These are phyloP conservation scores for Neckera pumila DNA, from an alignment of 225 moss, liverwort and hornwort genomes.

Conservation along the genomic window DNA sequence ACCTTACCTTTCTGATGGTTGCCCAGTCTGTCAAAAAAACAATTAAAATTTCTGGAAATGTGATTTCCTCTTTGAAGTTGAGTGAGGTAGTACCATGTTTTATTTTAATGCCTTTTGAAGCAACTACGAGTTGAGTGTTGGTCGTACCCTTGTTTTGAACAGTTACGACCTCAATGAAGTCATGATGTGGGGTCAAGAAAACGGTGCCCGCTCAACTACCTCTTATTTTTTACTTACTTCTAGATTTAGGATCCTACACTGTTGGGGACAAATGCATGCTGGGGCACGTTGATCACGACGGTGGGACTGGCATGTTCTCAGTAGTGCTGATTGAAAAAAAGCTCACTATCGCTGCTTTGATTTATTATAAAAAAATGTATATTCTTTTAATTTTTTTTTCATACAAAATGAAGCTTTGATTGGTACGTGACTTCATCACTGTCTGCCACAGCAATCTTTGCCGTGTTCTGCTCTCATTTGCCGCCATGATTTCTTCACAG, in stretches of 20 bases:
- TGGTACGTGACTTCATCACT: not conserved
- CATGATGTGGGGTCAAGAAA: not conserved
- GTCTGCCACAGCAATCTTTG: not conserved
- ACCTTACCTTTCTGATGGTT: not conserved
- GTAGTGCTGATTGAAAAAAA: not conserved
- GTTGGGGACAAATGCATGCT: not conserved
- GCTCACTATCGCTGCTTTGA: too few species aligned
- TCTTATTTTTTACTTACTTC: not conserved
- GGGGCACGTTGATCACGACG: slow-evolving; percentile 1
- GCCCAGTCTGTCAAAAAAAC: not conserved
- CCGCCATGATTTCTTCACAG: not conserved
- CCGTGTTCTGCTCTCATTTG: not conserved
- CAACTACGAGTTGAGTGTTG: not conserved
- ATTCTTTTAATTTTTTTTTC: not conserved
- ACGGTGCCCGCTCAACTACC: not conserved
- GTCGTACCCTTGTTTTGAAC: not conserved
- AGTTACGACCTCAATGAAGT: not conserved
- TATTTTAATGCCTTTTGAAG: not conserved
- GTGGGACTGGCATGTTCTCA: not conserved
- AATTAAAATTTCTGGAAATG: too few species aligned
- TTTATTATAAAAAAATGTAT: not conserved
- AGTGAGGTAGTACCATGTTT: not conserved
- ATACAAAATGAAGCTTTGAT: not conserved
- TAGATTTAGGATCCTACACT: not conserved
- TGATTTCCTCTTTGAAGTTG: not conserved